Conservation (phyloP, 805 yeast genomes). For the Saturnispora silvae region DNA sequence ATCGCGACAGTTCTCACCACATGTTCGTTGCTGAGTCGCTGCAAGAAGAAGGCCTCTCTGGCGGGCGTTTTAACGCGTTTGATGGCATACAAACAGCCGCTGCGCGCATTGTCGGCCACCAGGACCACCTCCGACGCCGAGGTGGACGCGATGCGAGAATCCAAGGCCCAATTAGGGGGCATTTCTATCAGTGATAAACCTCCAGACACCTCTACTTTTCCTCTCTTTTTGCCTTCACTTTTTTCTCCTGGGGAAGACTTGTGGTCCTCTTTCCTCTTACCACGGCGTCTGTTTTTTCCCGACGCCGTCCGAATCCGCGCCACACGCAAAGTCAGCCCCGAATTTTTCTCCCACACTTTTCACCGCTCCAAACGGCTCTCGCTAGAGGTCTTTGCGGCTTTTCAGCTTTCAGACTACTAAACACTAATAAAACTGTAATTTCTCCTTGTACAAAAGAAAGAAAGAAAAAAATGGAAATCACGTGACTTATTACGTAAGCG, state of each 20-base stretch:
- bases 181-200: too few relatives aligned
- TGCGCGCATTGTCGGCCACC: neutral
- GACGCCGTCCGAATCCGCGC: slow-evolving; percentile 7
- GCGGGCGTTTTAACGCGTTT: neutral
- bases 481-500: too few relatives aligned
- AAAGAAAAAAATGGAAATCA: too few relatives aligned
- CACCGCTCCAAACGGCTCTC: too few relatives aligned
- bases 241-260: neutral
- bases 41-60: neutral
- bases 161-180: too few relatives aligned
- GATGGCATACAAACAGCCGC: neutral
- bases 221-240: neutral
- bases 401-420: too few relatives aligned
- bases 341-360: slow-evolving; percentile 4
- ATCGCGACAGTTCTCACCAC: slow-evolving; percentile 1
- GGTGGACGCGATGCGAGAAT: too few relatives aligned
- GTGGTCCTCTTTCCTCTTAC: too few relatives aligned
- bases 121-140: neutral
- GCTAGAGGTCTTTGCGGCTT: too few relatives aligned
- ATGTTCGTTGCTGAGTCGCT: neutral
- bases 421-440: too few relatives aligned
- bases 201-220: too few relatives aligned
- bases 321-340: neutral
- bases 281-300: slow-evolving; percentile 10
- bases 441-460: too few relatives aligned